phyloP scores from a whole-genome alignment of 2,329 filamentous ascomycete species.

The Clonostachys byssicola region DNA sequence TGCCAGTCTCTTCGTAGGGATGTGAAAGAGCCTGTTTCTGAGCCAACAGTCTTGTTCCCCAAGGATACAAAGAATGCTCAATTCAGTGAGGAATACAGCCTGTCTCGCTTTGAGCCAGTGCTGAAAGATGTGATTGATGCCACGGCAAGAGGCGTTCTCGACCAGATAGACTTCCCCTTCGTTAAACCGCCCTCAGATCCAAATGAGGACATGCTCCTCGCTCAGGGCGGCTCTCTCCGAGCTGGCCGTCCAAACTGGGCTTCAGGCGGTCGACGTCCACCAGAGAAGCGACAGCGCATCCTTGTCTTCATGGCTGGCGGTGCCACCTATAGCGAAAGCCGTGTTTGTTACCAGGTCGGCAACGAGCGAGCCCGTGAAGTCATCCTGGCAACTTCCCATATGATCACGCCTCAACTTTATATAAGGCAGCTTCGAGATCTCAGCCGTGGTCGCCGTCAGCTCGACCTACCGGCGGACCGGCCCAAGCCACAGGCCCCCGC shows the following conservation, averaged over 20 bases:
- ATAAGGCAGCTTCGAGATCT: constrained; percentile 80
- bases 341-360: constrained; percentile 84
- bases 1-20: constrained; percentile 57
- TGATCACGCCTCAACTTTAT: constrained; percentile 83
- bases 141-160: constrained; percentile 62
- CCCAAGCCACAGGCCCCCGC: constrained; percentile 79
- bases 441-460: constrained; percentile 65
- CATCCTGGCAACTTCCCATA: constrained; percentile 87
- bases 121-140: constrained; percentile 82
- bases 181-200: constrained; percentile 65
- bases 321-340: constrained; percentile 86
- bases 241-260: constrained; percentile 96
- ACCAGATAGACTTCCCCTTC: constrained; percentile 65
- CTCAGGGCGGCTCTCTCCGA: constrained; percentile 71
- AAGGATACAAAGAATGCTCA: constrained; percentile 53
- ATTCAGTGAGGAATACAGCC: constrained; percentile 69
- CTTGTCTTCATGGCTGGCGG: constrained; percentile 95
- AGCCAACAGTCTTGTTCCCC: constrained; percentile 66
- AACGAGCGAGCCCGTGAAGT: constrained; percentile 71
- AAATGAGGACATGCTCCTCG: constrained; percentile 52
- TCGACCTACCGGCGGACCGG: constrained; percentile 78
- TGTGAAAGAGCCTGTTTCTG: constrained; percentile 73
- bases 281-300: constrained; percentile 82
- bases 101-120: constrained; percentile 83
- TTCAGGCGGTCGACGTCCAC: constrained; percentile 66